Evolutionary conservation across 148 eudicot species (phyloP).

Genomic region (Spergularia bocconei): DNA sequence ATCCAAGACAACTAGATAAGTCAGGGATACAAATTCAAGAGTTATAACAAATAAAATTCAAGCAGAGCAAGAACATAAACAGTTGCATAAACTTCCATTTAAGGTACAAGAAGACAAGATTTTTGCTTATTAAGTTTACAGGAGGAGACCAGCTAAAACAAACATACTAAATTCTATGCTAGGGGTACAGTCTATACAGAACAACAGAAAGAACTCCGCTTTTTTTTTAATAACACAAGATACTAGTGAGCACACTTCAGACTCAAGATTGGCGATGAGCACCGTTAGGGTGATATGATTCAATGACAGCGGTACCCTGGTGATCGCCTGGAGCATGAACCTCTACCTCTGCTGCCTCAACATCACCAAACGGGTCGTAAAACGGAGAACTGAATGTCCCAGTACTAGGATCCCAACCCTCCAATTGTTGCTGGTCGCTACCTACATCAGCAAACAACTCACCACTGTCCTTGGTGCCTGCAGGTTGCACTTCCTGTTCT

Average conservation of each 20-base stretch:
- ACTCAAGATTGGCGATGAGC: neutral
- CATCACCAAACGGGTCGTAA: conserved; percentile 18
- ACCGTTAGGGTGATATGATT: conserved; percentile 14
- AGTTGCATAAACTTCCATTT: too few relatives aligned
- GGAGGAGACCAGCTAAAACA: too few relatives aligned
- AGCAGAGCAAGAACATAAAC: too few relatives aligned
- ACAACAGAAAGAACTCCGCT: too few relatives aligned
- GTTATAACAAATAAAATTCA: too few relatives aligned
- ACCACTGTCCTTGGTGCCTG: neutral
- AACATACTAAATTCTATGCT: too few relatives aligned
- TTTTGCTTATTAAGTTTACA: too few relatives aligned
- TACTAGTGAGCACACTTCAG: neutral
- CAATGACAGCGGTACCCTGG: conserved; percentile 17
- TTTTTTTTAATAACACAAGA: too few relatives aligned
- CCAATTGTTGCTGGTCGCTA: neutral
- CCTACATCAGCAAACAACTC: neutral
- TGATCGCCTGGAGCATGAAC: neutral
- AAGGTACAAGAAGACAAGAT: too few relatives aligned
- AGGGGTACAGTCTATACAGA: too few relatives aligned
- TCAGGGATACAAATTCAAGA: too few relatives aligned
- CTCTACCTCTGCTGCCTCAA: neutral
- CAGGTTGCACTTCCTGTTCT: neutral
- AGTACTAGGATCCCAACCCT: neutral
- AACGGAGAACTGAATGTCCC: conserved; percentile 18
- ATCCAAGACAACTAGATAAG: too few relatives aligned